Base-by-base conservation (phyloP, 2,329 filamentous ascomycete species). In the Epichloe hybrida region DNA sequence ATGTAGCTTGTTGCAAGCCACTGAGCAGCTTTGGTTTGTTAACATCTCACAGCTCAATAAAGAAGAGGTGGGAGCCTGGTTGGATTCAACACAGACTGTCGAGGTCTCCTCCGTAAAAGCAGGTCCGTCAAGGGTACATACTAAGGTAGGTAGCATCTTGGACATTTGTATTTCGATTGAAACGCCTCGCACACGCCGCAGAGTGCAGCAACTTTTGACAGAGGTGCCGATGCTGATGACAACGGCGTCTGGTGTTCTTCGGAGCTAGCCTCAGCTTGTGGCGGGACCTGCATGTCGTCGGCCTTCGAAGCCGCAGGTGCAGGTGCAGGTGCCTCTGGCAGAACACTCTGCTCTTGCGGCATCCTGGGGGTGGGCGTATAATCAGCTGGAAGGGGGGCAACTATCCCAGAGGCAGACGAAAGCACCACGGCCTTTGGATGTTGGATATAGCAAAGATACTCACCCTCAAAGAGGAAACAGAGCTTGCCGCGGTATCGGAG, bases 151-250 rank as follows among this genome's bases (percentile, higher is more conserved):
- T 70, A 64, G 61, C 80, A 84, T 31, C 71, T 71, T n/a, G 76
- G 69, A 55, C 80, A 84, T 58, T 81, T 83, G 64, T 84, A 84
- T 62, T 80, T 83, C 34, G 70, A 70, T 20, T 72, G 66, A 4
- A 70, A 70, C 36, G 63, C 59, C 31, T 73, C 61, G 61, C 80
- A 84, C 35, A 81, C 67, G 5, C 72, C 71, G 57, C 80, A 83
- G 2, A 62, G 54, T 17, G 58, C 57, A 41, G 57, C 46, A 11
- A 41, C 46, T 47, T 52, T 53, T 20, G 51, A 8, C 8, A 23
- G n/a, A 11, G 17, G 20, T 23, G 40, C n/a, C 12, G 50, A 4
- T 20, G 44, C 12, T n/a, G 40, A 7, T 37, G 31, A 17, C 15
- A 21, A 11, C 15, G 31, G 9, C 2, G 39, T 15, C 27, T 43